A percentile compares a stretch with the other conserved stretches of the same genome.
Conservation (phyloP, 352 stramenopile genomes). For the Phytopythium oedochilum region DNA sequence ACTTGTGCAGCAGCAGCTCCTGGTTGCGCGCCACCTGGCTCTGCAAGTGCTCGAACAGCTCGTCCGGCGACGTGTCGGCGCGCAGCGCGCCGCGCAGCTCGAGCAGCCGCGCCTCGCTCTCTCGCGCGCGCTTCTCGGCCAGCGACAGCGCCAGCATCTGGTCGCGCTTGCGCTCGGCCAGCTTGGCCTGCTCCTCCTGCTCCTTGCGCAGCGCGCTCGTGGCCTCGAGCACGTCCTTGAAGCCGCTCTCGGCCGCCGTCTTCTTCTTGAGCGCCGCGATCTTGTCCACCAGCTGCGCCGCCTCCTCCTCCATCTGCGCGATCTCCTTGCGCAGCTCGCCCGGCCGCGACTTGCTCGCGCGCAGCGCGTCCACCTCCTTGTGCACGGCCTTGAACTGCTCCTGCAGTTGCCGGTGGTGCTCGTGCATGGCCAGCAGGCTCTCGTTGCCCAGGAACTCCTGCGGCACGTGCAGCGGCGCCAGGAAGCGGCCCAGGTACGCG, state of each 20-base stretch:
- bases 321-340: slow-evolving; percentile 90
- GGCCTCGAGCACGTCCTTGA: slow-evolving; percentile 88
- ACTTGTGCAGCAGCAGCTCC: slow-evolving; percentile 61
- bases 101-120: slow-evolving; percentile 67
- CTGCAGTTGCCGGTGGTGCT: slow-evolving; percentile 92
- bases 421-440: slow-evolving; percentile 73
- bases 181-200: slow-evolving; percentile 93
- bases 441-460: slow-evolving; percentile 91
- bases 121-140: slow-evolving; percentile 71
- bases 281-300: slow-evolving; percentile 87
- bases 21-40: slow-evolving; percentile 74
- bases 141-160: slow-evolving; percentile 85
- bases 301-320: slow-evolving; percentile 89
- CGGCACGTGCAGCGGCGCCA: slow-evolving; percentile 91
- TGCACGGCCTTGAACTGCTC: slow-evolving; percentile 90
- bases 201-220: slow-evolving; percentile 90
- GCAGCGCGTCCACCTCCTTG: slow-evolving; percentile 86
- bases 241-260: slow-evolving; percentile 67
- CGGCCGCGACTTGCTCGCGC: slow-evolving; percentile 68
- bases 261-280: slow-evolving; percentile 89
- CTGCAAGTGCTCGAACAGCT: slow-evolving; percentile 84
- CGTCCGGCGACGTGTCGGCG: slow-evolving; percentile 75
- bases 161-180: slow-evolving; percentile 85
- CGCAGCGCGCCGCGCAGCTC: slow-evolving; percentile 70
- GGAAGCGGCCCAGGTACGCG: slow-evolving; percentile 91